Conservation (phyloP, 495 filamentous ascomycete species). For the Ramalina intermedia region DNA sequence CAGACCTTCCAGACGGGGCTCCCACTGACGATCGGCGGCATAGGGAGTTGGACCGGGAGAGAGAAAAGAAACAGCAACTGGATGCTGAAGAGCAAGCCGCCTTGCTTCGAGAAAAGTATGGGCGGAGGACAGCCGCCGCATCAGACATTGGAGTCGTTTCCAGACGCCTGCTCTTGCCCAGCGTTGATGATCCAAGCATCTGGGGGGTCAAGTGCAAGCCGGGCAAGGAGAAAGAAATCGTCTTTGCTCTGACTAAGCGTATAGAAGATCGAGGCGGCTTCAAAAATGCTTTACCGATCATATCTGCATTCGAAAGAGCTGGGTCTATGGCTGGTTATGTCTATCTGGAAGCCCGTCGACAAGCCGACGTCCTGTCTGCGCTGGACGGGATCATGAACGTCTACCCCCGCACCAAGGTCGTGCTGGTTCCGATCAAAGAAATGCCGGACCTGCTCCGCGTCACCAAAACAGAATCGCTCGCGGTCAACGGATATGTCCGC, state of each 20-base stretch:
- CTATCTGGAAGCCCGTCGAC: conserved; percentile 80
- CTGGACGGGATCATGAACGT: conserved; percentile 72
- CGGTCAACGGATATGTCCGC: conserved; percentile 83
- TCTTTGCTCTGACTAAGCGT: conserved; percentile 75
- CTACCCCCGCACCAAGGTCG: conserved; percentile 69
- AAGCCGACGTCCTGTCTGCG: conserved; percentile 69
- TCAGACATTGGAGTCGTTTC: conserved; percentile 57
- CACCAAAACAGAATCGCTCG: conserved; percentile 68
- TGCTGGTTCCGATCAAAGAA: conserved; percentile 88
- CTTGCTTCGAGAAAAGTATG: conserved; percentile 71
- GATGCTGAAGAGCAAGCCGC: conserved; percentile 91
- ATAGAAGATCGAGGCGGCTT: conserved; percentile 62
- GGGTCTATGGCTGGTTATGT: conserved; percentile 83
- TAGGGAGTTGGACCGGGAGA: conserved; percentile 82
- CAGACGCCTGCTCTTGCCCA: conserved; percentile 78
- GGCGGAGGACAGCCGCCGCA: conserved; percentile 41
- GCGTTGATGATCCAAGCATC: conserved; percentile 88
- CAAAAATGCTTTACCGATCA: conserved; percentile 63
- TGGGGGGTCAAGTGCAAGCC: conserved; percentile 89
- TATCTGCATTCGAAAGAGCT: conserved; percentile 79
- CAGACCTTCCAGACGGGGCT: conserved; percentile 61
- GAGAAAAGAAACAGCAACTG: conserved; percentile 68
- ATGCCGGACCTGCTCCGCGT: conserved; percentile 92
- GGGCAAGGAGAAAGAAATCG: conserved; percentile 84
- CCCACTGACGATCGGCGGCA: conserved; percentile 84